phyloP scores from a whole-genome alignment of 2,329 filamentous ascomycete species.

The Neonectria coccinea region DNA sequence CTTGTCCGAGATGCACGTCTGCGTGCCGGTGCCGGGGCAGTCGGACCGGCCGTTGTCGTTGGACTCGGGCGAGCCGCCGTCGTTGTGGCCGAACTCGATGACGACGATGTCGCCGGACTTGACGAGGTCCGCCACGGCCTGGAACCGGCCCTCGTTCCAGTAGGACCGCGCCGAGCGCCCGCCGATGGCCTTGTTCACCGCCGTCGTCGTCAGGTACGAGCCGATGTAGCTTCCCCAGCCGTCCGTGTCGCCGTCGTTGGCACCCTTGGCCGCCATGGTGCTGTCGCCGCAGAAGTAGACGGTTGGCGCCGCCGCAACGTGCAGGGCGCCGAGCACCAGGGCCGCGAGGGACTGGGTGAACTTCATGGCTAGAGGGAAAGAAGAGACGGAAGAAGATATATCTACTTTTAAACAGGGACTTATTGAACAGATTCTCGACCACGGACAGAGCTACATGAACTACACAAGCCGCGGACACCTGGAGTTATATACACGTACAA shows the following conservation, averaged over 20 bases:
- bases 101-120: slow-evolving; percentile 72
- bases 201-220: slow-evolving; percentile 56
- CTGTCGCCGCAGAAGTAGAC: slow-evolving; percentile 71
- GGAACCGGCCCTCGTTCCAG: slow-evolving; percentile 74
- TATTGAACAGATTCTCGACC: background rate
- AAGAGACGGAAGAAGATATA: background rate
- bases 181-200: slow-evolving; percentile 73
- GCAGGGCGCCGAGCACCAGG: slow-evolving; percentile 34
- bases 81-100: slow-evolving; percentile 80
- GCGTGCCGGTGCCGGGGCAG: slow-evolving; percentile 64
- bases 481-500: background rate
- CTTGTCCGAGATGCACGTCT: slow-evolving; percentile 59
- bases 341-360: slow-evolving; percentile 29
- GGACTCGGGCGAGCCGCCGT: slow-evolving; percentile 66
- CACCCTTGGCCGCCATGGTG: slow-evolving; percentile 66
- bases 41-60: slow-evolving; percentile 72
- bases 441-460: slow-evolving; percentile 7
- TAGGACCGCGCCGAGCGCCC: slow-evolving; percentile 76
- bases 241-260: slow-evolving; percentile 55
- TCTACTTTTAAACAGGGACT: background rate
- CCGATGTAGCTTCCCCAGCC: slow-evolving; percentile 74
- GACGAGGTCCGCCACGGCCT: slow-evolving; percentile 64
- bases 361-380: slow-evolving; percentile 37
- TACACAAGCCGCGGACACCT: background rate
- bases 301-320: slow-evolving; percentile 46